Conservation (phyloP, 495 filamentous ascomycete species). For the Penicillium paxilli region DNA sequence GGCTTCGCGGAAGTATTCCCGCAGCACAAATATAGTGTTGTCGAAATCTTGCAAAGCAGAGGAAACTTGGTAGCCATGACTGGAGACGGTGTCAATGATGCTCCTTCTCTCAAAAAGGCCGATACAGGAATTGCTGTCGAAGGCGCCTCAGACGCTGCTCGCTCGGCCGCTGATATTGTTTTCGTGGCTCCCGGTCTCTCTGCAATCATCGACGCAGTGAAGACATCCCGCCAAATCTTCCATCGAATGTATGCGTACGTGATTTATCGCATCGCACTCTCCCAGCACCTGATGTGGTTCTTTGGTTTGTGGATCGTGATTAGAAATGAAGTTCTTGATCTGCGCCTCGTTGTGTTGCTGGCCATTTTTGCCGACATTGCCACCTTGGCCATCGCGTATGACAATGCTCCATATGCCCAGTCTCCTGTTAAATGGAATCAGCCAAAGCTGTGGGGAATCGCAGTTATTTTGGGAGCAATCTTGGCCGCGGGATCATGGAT, state of each 20-base stretch:
- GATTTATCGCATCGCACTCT: constrained; percentile 91
- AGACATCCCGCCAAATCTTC: constrained; percentile 94
- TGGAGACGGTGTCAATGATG: constrained; percentile 97
- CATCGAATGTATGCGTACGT: constrained; percentile 97
- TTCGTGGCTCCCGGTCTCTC: constrained; percentile 89
- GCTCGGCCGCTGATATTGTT: constrained; percentile 91
- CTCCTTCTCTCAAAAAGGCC: constrained; percentile 92
- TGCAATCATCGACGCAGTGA: constrained; percentile 89
- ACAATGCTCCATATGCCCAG: constrained; percentile 85
- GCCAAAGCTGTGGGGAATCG: constrained; percentile 90
- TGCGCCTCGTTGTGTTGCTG: constrained; percentile 87
- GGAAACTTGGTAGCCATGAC: constrained; percentile 97
- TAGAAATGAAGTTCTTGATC: constrained; percentile 77
- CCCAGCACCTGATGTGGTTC: constrained; percentile 86
- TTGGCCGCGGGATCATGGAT: constrained; percentile 85
- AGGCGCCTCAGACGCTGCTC: constrained; percentile 89
- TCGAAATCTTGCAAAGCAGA: constrained; percentile 93
- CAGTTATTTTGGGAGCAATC: constrained; percentile 75
- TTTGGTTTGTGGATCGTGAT: constrained; percentile 89
- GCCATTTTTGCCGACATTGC: constrained; percentile 95
- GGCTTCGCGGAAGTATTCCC: constrained; percentile 95
- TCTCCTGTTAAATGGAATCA: constrained; percentile 92
- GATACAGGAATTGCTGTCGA: constrained; percentile 88
- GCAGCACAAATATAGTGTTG: constrained; percentile 96
- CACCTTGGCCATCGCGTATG: constrained; percentile 90